Percentiles rank a stretch among this genome's conserved stretches.
These are phyloP conservation scores for Boletus coccyginus DNA, from an alignment of 768 basidiomycete species.

Conservation along the genomic window DNA sequence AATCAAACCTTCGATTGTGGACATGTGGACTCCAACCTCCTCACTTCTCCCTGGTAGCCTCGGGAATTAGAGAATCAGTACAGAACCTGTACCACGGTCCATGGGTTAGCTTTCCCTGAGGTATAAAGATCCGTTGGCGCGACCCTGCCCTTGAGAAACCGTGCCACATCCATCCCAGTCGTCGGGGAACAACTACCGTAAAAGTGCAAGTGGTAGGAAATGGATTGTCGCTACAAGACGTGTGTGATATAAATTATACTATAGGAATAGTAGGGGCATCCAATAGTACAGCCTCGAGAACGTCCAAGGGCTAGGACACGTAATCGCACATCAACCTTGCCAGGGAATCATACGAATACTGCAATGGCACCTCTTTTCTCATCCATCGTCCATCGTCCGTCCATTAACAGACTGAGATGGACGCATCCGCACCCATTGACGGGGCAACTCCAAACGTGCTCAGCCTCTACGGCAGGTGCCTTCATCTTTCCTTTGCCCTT, in stretches of 20 bases:
- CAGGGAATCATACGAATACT: slow-evolving; percentile 36
- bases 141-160: neutral
- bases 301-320: slow-evolving; percentile 7
- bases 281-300: neutral
- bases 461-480: slow-evolving; percentile 40
- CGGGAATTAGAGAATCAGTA: slow-evolving; percentile 8
- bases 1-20: slow-evolving; percentile 13
- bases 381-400: slow-evolving; percentile 61
- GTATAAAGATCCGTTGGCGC: too few species aligned
- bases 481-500: slow-evolving; percentile 36
- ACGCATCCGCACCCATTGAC: slow-evolving; percentile 51
- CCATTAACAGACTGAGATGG: slow-evolving; percentile 57
- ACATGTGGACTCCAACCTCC: slow-evolving; percentile 14
- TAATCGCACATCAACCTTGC: slow-evolving; percentile 15
- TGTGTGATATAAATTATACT: slow-evolving; percentile 13
- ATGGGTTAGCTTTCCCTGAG: neutral
- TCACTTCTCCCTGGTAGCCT: neutral
- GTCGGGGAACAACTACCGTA: neutral
- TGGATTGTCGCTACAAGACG: slow-evolving; percentile 12
- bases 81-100: neutral
- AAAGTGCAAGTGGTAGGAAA: neutral
- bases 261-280: neutral
- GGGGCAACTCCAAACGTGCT: slow-evolving; percentile 63
- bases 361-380: slow-evolving; percentile 40
- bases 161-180: neutral